phyloP scores from a whole-genome alignment of 495 filamentous ascomycete species.

The Penicillium canescens region DNA sequence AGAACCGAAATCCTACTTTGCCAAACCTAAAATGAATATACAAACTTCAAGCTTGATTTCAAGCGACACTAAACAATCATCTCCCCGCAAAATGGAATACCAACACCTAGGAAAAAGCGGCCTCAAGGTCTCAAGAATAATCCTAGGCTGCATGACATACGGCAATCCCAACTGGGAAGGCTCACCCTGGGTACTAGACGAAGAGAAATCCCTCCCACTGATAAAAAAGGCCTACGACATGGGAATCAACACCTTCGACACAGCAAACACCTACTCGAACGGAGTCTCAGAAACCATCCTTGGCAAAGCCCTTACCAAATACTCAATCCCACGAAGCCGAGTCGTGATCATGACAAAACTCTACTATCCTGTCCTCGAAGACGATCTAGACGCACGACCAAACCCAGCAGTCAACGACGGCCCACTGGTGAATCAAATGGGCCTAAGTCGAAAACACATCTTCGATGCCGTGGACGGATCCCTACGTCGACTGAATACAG shows the following conservation, averaged over 20 bases:
- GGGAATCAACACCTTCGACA: conserved; percentile 60
- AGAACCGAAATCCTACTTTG: no score
- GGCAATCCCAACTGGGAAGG: conserved; percentile 54
- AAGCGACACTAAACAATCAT: neutral
- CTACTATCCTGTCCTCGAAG: conserved; percentile 55
- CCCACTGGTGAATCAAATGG: conserved; percentile 44
- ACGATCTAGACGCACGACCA: conserved; percentile 16
- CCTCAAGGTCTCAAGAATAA: conserved; percentile 63
- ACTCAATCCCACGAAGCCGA: conserved; percentile 69
- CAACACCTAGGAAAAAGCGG: conserved; percentile 60
- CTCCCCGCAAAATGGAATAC: conserved; percentile 20
- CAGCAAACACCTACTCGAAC: conserved; percentile 63
- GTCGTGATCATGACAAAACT: conserved; percentile 75
- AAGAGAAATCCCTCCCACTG: conserved; percentile 62
- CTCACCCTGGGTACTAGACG: conserved; percentile 58
- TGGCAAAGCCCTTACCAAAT: conserved; percentile 67
- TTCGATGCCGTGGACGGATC: conserved; percentile 53
- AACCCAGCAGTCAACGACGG: conserved; percentile 25
- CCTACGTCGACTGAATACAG: conserved; percentile 45
- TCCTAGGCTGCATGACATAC: conserved; percentile 68
- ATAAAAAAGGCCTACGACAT: conserved; percentile 66
- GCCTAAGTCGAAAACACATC: conserved; percentile 51
- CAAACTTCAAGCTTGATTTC: no score
- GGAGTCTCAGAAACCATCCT: conserved; percentile 67
- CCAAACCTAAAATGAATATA: no score